Base-by-base conservation (phyloP, 371 early-diverging fungal genomes). In the Mucor lusitanicus region DNA sequence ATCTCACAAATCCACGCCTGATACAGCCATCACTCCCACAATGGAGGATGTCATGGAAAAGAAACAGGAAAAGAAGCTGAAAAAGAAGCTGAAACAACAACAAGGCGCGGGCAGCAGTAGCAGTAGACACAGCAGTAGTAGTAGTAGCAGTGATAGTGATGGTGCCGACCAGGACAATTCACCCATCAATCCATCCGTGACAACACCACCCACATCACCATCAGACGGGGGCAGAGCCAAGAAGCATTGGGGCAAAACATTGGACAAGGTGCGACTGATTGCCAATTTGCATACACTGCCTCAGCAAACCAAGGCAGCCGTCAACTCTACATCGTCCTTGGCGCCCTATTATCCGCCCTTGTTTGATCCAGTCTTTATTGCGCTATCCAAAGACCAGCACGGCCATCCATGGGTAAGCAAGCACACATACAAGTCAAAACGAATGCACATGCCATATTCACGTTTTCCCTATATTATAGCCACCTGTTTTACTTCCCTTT, bases 311-410 rank as follows among this genome's bases (percentile, higher is more conserved):
- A 69, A 35, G 56, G 44, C 27, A n/a, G 17, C 8, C 1, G 27
- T 19, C 12, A 60, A 40, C 27, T 61, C 59, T 9, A 44, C 27
- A 75, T 53, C 37, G 53, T 54, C 72, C 11, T 59, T 82, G 40
- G 80, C 74, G 1, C 76, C 83, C 1, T 82, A 75, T 63, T 82
- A 74, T 61, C 80, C 78, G 19, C 83, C 80, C 55, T 71, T 73
- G 6, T 82, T 83, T 72, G 80, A 79, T 44, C 77, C 80, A 37
- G 25, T 72, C 13, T 82, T 76, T 70, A 71, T 76, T 44, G 75
- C 77, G 1, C 68, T 83, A 27, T 68, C 83, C 12, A 67, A 61
- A 58, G 83, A 83, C 46, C 80, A 83, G 56, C 68, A 76, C 53
- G 77, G 76, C 12, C 67, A 77, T 30, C 74, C 69, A 58, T 69